phyloP scores from a whole-genome alignment of 345 rosid species.

The Melaleuca quinquenervia region DNA sequence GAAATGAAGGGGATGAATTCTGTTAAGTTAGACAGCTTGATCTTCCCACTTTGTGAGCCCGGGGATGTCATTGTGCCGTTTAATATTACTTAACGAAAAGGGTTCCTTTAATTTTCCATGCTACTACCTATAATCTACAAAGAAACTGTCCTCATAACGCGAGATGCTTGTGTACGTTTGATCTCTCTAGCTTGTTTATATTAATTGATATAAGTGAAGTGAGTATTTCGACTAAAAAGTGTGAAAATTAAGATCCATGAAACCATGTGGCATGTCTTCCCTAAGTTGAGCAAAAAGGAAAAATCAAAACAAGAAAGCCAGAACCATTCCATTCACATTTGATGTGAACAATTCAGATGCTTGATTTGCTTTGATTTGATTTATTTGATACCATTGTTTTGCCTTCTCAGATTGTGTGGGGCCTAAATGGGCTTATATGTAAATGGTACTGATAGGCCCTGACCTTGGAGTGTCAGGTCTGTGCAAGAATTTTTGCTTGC shows the following conservation, averaged over 20 bases:
- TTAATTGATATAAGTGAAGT: neutral
- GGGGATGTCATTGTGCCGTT: neutral
- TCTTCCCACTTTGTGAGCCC: neutral
- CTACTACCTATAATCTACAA: neutral
- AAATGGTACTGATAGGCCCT: neutral
- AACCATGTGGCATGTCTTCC: neutral
- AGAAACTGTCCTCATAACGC: neutral
- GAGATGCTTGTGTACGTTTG: neutral
- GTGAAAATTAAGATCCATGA: neutral
- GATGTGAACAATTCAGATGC: neutral
- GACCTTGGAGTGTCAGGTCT: neutral
- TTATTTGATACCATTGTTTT: neutral
- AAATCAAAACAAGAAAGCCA: neutral
- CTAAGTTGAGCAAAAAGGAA: neutral
- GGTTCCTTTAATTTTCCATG: neutral
- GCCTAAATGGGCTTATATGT: neutral
- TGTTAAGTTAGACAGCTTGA: neutral
- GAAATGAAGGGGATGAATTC: neutral
- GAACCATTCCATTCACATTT: neutral
- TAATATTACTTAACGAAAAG: neutral
- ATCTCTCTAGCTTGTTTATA: neutral
- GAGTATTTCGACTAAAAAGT: neutral
- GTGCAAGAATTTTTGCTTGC: neutral
- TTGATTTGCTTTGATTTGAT: neutral
- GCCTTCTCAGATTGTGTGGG: neutral